phyloP scores from a whole-genome alignment of 176 grass and related monocot species.

The Oryza longistaminata region DNA sequence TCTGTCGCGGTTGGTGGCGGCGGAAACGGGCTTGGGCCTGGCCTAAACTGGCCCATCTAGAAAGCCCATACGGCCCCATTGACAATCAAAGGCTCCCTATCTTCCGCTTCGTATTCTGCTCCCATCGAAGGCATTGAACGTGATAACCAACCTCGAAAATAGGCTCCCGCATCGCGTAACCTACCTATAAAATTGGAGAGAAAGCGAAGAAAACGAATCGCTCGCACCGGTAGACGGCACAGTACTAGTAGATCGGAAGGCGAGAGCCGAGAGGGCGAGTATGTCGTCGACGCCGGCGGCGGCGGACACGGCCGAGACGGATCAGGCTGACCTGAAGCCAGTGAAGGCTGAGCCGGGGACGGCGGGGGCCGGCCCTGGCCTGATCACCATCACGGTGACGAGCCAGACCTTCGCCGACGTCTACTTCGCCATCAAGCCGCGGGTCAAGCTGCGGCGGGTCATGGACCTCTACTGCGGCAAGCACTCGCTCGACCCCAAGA shows the following conservation, averaged over 20 bases:
- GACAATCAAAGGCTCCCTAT: too few relatives aligned
- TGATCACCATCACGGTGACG: constrained; percentile 11
- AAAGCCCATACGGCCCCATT: background rate
- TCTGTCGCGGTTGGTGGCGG: background rate
- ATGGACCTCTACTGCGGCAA: background rate
- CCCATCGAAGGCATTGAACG: too few relatives aligned
- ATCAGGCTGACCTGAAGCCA: background rate
- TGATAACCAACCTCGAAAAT: too few relatives aligned
- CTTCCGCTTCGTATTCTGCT: too few relatives aligned
- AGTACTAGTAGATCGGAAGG: background rate
- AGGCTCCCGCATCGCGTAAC: too few relatives aligned
- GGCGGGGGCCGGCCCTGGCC: background rate
- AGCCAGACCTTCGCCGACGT: background rate
- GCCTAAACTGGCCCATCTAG: background rate
- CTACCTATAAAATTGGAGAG: too few relatives aligned
- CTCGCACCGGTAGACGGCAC: background rate
- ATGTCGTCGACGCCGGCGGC: background rate
- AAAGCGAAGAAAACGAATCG: background rate
- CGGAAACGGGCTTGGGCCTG: background rate
- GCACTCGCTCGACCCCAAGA: too few relatives aligned
- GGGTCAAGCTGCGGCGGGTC: background rate
- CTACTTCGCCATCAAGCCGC: background rate
- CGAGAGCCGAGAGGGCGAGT: background rate
- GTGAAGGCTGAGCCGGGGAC: constrained; percentile 5
- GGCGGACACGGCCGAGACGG: background rate